phyloP scores from a whole-genome alignment of 805 yeast genomes.

The Pichia nanzhaoensis region DNA sequence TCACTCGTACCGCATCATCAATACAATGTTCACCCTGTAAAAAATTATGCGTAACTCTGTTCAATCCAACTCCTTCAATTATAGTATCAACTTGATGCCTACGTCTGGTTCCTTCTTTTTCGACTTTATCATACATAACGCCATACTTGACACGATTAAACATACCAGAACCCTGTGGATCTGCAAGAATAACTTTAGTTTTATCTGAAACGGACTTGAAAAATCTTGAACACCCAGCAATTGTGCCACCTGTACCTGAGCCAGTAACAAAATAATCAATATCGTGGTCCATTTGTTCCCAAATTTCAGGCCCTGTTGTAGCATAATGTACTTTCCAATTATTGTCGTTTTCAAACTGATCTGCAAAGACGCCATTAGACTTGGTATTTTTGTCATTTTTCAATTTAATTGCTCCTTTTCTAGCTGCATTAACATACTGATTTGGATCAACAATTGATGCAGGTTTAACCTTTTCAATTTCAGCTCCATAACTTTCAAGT shows the following conservation, averaged over 20 bases:
- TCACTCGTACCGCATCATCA: constrained; percentile 74
- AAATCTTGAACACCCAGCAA: constrained; percentile 80
- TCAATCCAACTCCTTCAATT: constrained; percentile 90
- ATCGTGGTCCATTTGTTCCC: constrained; percentile 54
- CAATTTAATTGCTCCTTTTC: constrained; percentile 51
- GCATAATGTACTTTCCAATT: constrained; percentile 82
- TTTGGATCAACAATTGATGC: constrained; percentile 91
- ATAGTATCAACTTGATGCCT: constrained; percentile 95
- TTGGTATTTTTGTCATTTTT: constrained; percentile 33
- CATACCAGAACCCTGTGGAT: constrained; percentile 94
- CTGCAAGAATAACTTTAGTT: constrained; percentile 65
- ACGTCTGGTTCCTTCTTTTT: constrained; percentile 87
- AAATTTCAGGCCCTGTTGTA: constrained; percentile 93
- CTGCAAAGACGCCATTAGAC: constrained; percentile 74
- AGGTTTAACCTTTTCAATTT: constrained; percentile 79
- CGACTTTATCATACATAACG: constrained; percentile 87
- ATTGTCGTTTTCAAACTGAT: constrained; percentile 89
- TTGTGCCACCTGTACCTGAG: constrained; percentile 96
- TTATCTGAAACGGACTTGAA: constrained; percentile 45
- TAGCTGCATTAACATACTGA: constrained; percentile 88
- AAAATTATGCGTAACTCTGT: constrained; percentile 79
- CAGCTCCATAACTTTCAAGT: constrained; percentile 71
- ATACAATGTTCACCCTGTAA: constrained; percentile 59
- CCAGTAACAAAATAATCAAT: constrained; percentile 82
- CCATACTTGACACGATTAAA: constrained; percentile 80